Evolutionary conservation across 192 early-diverging fungal species (phyloP), one percentile per base, ranked within the genome.

Genomic region (Backusella westeae): DNA sequence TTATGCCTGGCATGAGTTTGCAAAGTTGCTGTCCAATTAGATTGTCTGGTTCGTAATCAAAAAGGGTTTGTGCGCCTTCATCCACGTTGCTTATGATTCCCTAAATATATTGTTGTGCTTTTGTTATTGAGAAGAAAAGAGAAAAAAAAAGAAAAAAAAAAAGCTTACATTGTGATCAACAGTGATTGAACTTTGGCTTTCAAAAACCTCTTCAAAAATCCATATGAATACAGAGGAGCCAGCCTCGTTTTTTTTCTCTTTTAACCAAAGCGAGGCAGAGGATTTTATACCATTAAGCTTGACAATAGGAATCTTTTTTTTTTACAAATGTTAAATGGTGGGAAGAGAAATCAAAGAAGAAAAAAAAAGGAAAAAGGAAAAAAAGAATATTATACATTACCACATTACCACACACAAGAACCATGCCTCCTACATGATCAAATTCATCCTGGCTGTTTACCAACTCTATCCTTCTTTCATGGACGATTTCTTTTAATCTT

Each of bases 141-240:
- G 29, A n/a, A 46, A 1, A 15, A 0, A 2, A 10, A 17, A 34
- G 17, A 49, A 49, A 42, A 21, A 32, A 49, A 49, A 42, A 21
- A 23, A n/a, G 10, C 67, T 59, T 77, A 77, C 76, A n/a, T 70
- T 17, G 15, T 49, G 32, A 72, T 76, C 71, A 6, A 80, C 49
- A 21, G 49, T 21, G 26, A 77, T 41, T 34, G 34, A 70, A 34
- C 74, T 73, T 42, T 74, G 52, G 34, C 42, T 77, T 74, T 89
- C 87, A 52, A 82, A 78, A 29, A 89, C 88, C 69, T 89, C 86
- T 75, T 91, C 88, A 78, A 91, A 87, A 39, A 91, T 88, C 89
- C 89, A 91, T n/a, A 91, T 91, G 26, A 85, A 85, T 19, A 91
- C 75, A 6, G 80, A 70, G 38, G 80, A 74, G 1, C 85, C 88